Percentiles rank a stretch among this genome's conserved stretches.
phyloP scores from a whole-genome alignment of 345 rosid genomes.

The Eucalyptus cloeziana region DNA sequence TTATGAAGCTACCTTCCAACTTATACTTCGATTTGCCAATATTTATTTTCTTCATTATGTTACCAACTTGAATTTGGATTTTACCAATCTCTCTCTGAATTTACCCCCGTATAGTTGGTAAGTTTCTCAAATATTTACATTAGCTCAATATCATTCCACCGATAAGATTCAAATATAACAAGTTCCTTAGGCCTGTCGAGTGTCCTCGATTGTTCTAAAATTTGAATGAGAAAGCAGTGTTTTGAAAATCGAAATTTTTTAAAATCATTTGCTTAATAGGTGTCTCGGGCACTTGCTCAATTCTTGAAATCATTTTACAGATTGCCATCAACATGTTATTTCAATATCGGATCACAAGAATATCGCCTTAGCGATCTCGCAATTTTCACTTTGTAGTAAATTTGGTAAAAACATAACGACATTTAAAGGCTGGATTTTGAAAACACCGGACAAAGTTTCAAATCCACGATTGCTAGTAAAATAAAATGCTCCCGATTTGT shows the following conservation, averaged over 20 bases:
- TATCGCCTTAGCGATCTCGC: neutral
- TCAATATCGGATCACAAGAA: no score
- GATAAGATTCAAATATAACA: neutral
- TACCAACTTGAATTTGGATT: neutral
- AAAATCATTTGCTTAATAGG: neutral
- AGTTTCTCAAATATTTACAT: neutral
- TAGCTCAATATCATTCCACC: neutral
- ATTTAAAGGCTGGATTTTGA: neutral
- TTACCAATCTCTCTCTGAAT: neutral
- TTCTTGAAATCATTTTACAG: neutral
- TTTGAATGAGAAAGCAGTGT: neutral
- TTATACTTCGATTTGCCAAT: neutral
- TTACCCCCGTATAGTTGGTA: neutral
- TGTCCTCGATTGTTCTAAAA: neutral
- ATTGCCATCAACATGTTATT: neutral
- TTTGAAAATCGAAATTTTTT: neutral
- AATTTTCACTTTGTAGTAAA: neutral
- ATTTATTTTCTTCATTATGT: neutral
- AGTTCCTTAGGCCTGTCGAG: neutral
- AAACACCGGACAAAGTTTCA: neutral
- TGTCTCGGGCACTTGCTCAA: neutral
- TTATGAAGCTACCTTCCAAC: neutral
- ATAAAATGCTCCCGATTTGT: neutral
- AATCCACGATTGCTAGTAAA: neutral
- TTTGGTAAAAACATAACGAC: neutral